A percentile compares a stretch with the other conserved stretches of the same genome.
Evolutionary conservation across 768 basidiomycete species (phyloP).

Genomic region (Podaxis sp.): DNA sequence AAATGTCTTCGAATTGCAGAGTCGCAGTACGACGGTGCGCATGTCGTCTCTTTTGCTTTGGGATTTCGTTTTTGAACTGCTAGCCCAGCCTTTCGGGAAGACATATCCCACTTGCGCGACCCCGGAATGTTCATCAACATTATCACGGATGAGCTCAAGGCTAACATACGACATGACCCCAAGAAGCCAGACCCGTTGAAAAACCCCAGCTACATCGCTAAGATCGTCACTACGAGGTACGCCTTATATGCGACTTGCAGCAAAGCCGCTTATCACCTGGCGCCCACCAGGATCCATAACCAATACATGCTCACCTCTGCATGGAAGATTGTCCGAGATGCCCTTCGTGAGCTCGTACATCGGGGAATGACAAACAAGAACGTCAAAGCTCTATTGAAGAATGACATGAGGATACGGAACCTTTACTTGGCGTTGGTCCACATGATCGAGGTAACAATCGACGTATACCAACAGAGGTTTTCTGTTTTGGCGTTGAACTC

Average conservation of each 20-base stretch:
- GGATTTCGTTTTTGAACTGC: slow-evolving; percentile 11
- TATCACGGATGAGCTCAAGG: slow-evolving; percentile 55
- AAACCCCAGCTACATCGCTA: slow-evolving; percentile 55
- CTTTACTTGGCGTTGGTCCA: slow-evolving; percentile 67
- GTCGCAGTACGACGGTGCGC: slow-evolving; percentile 69
- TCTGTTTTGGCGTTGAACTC: slow-evolving; percentile 69
- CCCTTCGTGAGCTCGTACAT: slow-evolving; percentile 53
- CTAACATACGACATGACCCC: slow-evolving; percentile 43
- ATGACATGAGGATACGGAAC: slow-evolving; percentile 48
- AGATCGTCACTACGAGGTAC: slow-evolving; percentile 60
- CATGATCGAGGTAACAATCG: slow-evolving; percentile 57
- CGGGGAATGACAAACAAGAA: slow-evolving; percentile 54
- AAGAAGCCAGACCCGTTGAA: slow-evolving; percentile 27
- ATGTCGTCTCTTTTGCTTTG: background rate
- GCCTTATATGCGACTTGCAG: slow-evolving; percentile 7
- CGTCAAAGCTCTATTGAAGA: slow-evolving; percentile 53
- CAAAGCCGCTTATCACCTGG: background rate
- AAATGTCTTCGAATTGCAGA: slow-evolving; percentile 67
- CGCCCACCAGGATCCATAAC: slow-evolving; percentile 69
- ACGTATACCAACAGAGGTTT: slow-evolving; percentile 63
- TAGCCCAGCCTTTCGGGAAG: slow-evolving; percentile 61
- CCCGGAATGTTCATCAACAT: slow-evolving; percentile 57
- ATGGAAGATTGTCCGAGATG: slow-evolving; percentile 72
- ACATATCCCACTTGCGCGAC: slow-evolving; percentile 67
- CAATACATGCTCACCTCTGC: slow-evolving; percentile 79